Conservation (phyloP, 2,329 filamentous ascomycete species). For the Hypoxylon sp. region DNA sequence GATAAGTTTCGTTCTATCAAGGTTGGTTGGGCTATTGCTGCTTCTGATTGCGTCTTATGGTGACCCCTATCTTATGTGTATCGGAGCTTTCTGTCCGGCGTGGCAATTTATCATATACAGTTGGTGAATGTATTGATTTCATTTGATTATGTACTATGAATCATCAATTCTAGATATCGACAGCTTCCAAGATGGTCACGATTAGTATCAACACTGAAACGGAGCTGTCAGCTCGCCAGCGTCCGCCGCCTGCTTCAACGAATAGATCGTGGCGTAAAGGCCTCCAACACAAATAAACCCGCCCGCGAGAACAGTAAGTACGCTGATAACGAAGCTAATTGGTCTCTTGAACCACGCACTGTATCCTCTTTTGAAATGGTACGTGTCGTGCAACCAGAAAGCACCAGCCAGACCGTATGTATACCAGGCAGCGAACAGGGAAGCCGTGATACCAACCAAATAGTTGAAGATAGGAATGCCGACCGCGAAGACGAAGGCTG, state of each 20-base stretch:
- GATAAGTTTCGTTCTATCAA: constrained; percentile 2
- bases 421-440: constrained; percentile 65
- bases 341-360: constrained; percentile 54
- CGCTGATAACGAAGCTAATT: constrained; percentile 54
- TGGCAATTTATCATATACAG: not conserved
- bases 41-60: constrained; percentile 1
- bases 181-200: not conserved
- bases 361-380: constrained; percentile 56
- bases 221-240: constrained; percentile 44
- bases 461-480: constrained; percentile 67
- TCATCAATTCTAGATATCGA: too few species aligned
- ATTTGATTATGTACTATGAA: not conserved
- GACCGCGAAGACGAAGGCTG: constrained; percentile 58
- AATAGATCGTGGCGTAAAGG: constrained; percentile 61
- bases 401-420: constrained; percentile 64
- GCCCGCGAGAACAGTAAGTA: constrained; percentile 58
- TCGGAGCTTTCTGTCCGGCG: constrained; percentile 28
- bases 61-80: not conserved
- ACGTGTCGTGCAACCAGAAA: constrained; percentile 64
- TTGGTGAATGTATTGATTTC: not conserved
- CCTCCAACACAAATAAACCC: constrained; percentile 63
- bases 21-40: constrained; percentile 2
- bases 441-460: constrained; percentile 62
- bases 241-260: constrained; percentile 41
- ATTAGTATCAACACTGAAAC: constrained; percentile 44